Evolutionary conservation across 345 rosid species (phyloP).

Genomic region (Microcos paniculata): DNA sequence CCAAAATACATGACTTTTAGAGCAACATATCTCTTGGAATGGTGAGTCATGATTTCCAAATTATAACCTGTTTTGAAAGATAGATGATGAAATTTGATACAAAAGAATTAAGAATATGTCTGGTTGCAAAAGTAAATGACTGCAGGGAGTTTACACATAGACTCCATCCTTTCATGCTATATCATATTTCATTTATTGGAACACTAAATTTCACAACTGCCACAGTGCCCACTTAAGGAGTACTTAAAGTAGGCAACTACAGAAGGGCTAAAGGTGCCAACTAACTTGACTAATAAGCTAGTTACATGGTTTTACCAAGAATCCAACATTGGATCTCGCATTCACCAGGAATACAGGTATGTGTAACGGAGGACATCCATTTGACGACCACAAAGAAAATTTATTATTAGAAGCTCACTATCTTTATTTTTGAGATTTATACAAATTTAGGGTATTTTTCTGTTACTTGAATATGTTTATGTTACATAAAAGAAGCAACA

Average conservation of each 20-base stretch:
- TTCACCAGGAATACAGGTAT: not conserved
- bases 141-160: not conserved
- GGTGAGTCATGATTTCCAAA: constrained; percentile 31
- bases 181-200: not conserved
- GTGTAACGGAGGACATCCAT: not conserved
- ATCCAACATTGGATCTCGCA: not conserved
- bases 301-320: not conserved
- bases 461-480: not conserved
- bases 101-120: not conserved
- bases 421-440: not conserved
- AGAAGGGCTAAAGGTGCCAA: not conserved
- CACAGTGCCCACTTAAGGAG: not conserved
- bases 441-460: not conserved
- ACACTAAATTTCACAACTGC: not conserved
- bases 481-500: not conserved
- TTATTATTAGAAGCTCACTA: not conserved
- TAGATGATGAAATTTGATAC: not conserved
- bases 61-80: constrained; percentile 18
- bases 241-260: not conserved
- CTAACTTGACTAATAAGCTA: constrained; percentile 1
- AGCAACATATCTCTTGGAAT: constrained; percentile 66
- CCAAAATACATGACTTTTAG: constrained; percentile 91
- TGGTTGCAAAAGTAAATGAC: not conserved
- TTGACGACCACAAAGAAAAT: not conserved
- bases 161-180: not conserved